A percentile compares a stretch with the other conserved stretches of the same genome.
Conservation (phyloP, 805 yeast genomes). For the Ogataea nitratoaversa region DNA sequence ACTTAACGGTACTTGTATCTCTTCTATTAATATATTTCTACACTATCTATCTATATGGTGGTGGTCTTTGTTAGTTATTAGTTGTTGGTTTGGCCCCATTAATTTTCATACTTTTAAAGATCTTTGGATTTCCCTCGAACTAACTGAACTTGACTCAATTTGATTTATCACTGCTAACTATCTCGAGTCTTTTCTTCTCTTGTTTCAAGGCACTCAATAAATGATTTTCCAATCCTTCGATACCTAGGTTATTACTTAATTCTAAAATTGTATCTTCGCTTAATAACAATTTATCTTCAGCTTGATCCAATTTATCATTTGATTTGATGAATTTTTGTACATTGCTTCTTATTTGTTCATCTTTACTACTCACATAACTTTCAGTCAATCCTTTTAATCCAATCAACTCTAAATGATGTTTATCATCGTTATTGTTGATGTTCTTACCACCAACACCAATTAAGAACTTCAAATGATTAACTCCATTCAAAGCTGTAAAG, state of each 20-base stretch:
- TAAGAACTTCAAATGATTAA: constrained; percentile 59
- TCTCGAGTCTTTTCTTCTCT: constrained; percentile 36
- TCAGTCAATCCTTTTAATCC: constrained; percentile 30
- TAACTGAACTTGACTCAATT: no score
- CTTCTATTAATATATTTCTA: no score
- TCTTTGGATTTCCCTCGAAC: no score
- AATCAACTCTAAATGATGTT: constrained; percentile 32
- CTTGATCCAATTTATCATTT: constrained; percentile 3
- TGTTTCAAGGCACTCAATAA: constrained; percentile 51
- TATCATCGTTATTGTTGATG: constrained; percentile 13
- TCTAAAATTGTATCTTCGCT: constrained; percentile 42
- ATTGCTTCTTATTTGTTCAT: constrained; percentile 14
- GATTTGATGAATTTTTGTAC: constrained; percentile 14
- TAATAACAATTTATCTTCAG: constrained; percentile 38
- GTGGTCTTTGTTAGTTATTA: no score
- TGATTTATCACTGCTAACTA: no score
- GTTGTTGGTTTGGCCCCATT: no score
- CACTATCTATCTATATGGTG: no score
- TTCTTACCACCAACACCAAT: constrained; percentile 28
- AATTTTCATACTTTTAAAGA: no score
- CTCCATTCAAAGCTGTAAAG: constrained; percentile 72
- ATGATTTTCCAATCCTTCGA: constrained; percentile 41
- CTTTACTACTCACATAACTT: constrained; percentile 22
- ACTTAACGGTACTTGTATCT: no score
- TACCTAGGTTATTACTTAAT: constrained; percentile 41